Evolutionary conservation across 2,329 filamentous ascomycete genomes (phyloP), one percentile per base, ranked within the genome.

Genomic region (Paraphaeosphaeria minitans): DNA sequence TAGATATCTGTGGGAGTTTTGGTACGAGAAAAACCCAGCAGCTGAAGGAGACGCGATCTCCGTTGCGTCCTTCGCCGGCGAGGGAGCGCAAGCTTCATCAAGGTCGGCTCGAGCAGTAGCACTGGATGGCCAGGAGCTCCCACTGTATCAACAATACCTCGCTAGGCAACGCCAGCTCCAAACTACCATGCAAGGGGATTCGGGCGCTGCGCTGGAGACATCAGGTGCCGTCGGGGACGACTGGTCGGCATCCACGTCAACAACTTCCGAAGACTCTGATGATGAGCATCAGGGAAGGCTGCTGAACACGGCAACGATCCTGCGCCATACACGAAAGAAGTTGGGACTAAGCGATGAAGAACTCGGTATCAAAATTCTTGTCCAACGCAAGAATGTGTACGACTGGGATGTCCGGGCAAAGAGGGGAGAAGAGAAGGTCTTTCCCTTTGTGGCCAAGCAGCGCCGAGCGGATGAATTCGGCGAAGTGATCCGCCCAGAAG

Each of bases 381-480:
- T 98, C 42, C 91, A 95, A 66, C 89, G 91, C 66, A 96, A 93
- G 73, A 91, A 89, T 14, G 88, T 96, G n/a, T 91, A 95, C 74
- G 95, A 99, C 76, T 99, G 91, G 67, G 92, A 97, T 71, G 90
- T 97, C 1, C 85, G 92, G 42, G 91, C 90, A 37, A 97, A 97
- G 76, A 96, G 92, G 73, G 95, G 95, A 3, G 86, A 93, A 55
- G 95, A 99, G 73, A 89, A 93, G 62, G 90, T 96, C 80, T 98
- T 97, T 72, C 95, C 95, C 0, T 89, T 96, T 54, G 86, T 93
- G 0, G 86, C 93, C 24, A 88, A 92, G 53, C 84, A 91, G 68
- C 90, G 88, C 73, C 88, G 92, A 52, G 87, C 85, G 31, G 95
- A 98, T 72, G 94, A 97, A 64, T 99, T 95, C 77, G 95, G 95